Evolutionary conservation across 176 grass and related monocot species (phyloP), one percentile per base, ranked within the genome.

Genomic region (Paspalum vaginatum): DNA sequence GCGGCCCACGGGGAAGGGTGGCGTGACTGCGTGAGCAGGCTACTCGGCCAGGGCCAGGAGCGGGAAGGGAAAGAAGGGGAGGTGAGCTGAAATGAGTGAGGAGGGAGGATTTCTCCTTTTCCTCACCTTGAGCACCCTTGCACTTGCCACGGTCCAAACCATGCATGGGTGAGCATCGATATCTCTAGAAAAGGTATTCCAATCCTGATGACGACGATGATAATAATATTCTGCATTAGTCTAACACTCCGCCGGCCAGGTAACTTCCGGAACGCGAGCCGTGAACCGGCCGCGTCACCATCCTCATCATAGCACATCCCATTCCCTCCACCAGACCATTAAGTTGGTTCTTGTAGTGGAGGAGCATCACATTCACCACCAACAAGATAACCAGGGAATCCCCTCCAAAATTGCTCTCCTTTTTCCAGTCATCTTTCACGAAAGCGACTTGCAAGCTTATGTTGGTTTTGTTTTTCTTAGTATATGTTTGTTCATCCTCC

Each of bases 341-440:
- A 79, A 86, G 84, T 86, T 68, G 74, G 63, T 24, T 69, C 21
- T 15, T 79, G 20, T 14, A 56, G 84, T 90, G 84, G 88, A 86
- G 20, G 74, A 41, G 79, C 89, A 87, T 91, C 63, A 76, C 62
- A 32, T 24, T 47, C 42, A 22, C 9, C 10, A 0, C 2, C 24
- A 3, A 22, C 16, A 14, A 69, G 84, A 87, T 80, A 84, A 71
- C 65, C 22, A 8, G 14, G 43, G 80, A 83, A 88, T 83, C 80
- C n/a, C 58, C 49, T 83, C 74, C 61, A 20, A 57, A 55, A 47
- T 82, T 43, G 17, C 39, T 1, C 8, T 71, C 1, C 63, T 81
- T 82, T 69, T 66, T 51, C 5, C 8, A 53, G 45, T 55, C 65
- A 53, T 48, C 13, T 65, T 6, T 57, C 49, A 39, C 7, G 38